Evolutionary conservation across 169 alveolate species (phyloP), one percentile per base, ranked within the genome.

Genomic region (Cytauxzoon felis): DNA sequence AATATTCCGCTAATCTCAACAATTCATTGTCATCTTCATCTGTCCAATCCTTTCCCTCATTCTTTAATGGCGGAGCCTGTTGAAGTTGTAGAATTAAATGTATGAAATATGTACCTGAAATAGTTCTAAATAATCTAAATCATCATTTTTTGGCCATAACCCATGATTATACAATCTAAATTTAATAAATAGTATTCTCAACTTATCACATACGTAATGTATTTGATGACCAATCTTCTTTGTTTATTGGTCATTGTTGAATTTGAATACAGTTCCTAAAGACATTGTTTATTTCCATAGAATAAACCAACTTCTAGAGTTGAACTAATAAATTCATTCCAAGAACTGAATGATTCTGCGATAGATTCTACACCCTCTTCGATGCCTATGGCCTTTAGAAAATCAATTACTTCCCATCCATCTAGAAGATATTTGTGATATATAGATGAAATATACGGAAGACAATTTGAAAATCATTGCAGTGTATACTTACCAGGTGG

Each of bases 21-120:
- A 90, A 82, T 27, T 80, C 58, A 8, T 62, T 76, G 56, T 88
- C 94, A 33, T 87, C 91, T 45, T 52, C 92, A 19, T 76, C 81
- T 24, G 85, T 62, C 95, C 95, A 90, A 19, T 80, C 85, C 61
- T 80, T 87, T 16, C 92, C 90, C 72, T 88, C 94, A 50, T 86
- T 84, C 34, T 32, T 76, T 45, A 90, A 81, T 13, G 92, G 91
- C 33, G 78, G 78, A 18, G 93, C 93, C 91, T 69, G 34, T 2
- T 16, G 45, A 0, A 5, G 9, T 0, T 18, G 18, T 5, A 26
- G 3, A n/a, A 13, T 21, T 7, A 6, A 18, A 3, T 11, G 5
- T 6, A 4, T 34, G 19, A 11, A 43, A 50, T 7, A 6, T 59
- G n/a, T 8, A 69, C 81, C 62, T 80, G 93, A 58, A 90, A 88